These are phyloP conservation scores for Stachybotrys chartarum DNA, from an alignment of 2,329 filamentous ascomycete species.

Conservation along the genomic window DNA sequence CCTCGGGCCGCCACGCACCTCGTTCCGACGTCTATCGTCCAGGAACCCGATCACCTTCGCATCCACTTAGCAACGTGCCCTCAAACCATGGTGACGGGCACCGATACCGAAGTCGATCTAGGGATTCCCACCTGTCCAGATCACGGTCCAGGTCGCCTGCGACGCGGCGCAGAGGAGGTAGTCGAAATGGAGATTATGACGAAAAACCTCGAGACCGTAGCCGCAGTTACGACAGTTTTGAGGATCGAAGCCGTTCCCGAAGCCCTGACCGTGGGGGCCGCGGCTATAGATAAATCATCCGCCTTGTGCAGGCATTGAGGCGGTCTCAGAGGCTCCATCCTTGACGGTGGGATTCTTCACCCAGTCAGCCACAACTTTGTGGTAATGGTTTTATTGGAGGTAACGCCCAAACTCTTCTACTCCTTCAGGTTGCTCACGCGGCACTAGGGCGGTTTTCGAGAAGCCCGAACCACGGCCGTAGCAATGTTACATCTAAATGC, in stretches of 20 bases:
- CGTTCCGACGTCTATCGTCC: constrained; percentile 56
- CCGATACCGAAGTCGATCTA: constrained; percentile 39
- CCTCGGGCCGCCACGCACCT: constrained; percentile 30
- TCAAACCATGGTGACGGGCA: constrained; percentile 33
- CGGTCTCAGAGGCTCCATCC: not conserved
- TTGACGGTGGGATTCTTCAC: not conserved
- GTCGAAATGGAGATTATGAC: constrained; percentile 22
- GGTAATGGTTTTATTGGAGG: not conserved
- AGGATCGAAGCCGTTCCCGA: constrained; percentile 31
- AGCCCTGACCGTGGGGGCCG: constrained; percentile 23
- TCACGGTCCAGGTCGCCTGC: constrained; percentile 38
- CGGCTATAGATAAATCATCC: not conserved
- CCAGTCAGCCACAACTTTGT: not conserved
- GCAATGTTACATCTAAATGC: no score
- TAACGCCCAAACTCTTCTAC: not conserved
- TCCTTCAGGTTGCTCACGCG: not conserved
- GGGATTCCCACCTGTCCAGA: constrained; percentile 36
- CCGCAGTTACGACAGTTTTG: constrained; percentile 36
- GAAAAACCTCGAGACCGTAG: constrained; percentile 39
- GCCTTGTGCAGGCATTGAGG: not conserved
- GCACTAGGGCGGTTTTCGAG: not conserved
- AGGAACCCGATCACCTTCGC: constrained; percentile 41
- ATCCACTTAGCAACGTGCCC: constrained; percentile 8
- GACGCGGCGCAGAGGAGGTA: constrained; percentile 23
- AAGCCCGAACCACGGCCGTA: no score